Conservation (phyloP, 2,329 filamentous ascomycete genomes). For the Fusarium subtropicale region DNA sequence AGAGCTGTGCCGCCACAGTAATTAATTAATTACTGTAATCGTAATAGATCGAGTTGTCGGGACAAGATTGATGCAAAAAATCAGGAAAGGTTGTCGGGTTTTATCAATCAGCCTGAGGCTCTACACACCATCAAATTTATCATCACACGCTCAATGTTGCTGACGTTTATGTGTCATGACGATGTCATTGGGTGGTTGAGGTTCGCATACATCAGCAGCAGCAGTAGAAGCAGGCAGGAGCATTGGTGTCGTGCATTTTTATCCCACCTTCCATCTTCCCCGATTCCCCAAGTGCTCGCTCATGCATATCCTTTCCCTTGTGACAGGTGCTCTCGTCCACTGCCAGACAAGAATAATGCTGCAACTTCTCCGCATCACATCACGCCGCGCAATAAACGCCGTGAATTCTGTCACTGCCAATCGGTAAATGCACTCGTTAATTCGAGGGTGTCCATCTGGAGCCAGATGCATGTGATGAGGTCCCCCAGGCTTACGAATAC, state of each 20-base stretch:
- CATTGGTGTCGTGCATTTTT: slow-evolving; percentile 38
- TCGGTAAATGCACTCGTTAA: slow-evolving; percentile 15
- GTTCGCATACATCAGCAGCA: slow-evolving; percentile 38
- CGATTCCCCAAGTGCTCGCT: slow-evolving; percentile 24
- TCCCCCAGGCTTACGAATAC: slow-evolving; percentile 34
- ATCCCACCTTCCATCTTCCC: slow-evolving; percentile 29
- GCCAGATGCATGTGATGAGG: slow-evolving; percentile 29
- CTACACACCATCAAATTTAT: slow-evolving; percentile 36
- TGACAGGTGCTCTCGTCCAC: slow-evolving; percentile 36
- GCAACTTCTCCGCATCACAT: slow-evolving; percentile 34
- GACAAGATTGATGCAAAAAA: slow-evolving; percentile 4
- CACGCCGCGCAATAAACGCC: slow-evolving; percentile 32
- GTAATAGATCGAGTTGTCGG: slow-evolving; percentile 21
- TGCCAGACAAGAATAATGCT: slow-evolving; percentile 22
- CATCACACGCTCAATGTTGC: slow-evolving; percentile 35
- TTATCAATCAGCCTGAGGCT: slow-evolving; percentile 41
- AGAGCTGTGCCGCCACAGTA: slow-evolving; percentile 14
- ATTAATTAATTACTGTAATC: not conserved
- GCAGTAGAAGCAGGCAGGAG: slow-evolving; percentile 15
- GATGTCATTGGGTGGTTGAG: slow-evolving; percentile 27
- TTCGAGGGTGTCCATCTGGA: slow-evolving; percentile 19
- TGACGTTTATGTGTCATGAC: slow-evolving; percentile 6
- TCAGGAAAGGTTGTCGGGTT: slow-evolving; percentile 26
- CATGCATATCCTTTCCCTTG: slow-evolving; percentile 42
- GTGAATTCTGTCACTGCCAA: slow-evolving; percentile 32